Conservation (phyloP, 345 rosid species). For the Trapa bicornis region DNA sequence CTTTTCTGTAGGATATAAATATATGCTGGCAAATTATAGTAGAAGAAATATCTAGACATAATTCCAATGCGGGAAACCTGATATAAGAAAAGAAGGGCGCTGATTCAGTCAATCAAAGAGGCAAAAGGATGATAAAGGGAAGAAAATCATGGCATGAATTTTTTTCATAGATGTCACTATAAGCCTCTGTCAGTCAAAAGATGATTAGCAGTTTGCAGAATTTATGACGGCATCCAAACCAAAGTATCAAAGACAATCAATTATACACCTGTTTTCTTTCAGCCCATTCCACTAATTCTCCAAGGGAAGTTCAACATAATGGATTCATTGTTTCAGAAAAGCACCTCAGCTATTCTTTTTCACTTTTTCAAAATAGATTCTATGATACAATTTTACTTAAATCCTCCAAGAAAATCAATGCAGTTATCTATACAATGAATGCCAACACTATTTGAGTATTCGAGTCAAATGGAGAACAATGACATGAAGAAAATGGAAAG, state of each 20-base stretch:
- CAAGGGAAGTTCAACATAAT: too few species aligned
- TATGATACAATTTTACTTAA: not conserved
- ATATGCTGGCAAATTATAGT: not conserved
- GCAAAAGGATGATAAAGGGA: not conserved
- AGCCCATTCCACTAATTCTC: too few species aligned
- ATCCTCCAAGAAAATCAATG: too few species aligned
- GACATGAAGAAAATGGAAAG: not conserved
- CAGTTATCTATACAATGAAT: not conserved
- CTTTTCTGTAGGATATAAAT: slow-evolving; percentile 37
- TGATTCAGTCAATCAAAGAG: not conserved
- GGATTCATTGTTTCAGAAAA: too few species aligned
- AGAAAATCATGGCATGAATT: too few species aligned
- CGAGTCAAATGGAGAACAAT: not conserved
- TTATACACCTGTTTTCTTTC: too few species aligned
- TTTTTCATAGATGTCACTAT: not conserved
- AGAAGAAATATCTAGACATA: not conserved
- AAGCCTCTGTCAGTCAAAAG: not conserved
- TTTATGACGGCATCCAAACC: too few species aligned
- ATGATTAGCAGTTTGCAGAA: too few species aligned
- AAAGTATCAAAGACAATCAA: too few species aligned
- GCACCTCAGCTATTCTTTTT: too few species aligned
- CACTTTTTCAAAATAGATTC: not conserved
- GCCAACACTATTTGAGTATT: not conserved
- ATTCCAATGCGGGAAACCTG: not conserved
- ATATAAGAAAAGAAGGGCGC: too few species aligned